phyloP scores from a whole-genome alignment of 1,139 yeast species.

The Scheffersomyces segobiensis region DNA sequence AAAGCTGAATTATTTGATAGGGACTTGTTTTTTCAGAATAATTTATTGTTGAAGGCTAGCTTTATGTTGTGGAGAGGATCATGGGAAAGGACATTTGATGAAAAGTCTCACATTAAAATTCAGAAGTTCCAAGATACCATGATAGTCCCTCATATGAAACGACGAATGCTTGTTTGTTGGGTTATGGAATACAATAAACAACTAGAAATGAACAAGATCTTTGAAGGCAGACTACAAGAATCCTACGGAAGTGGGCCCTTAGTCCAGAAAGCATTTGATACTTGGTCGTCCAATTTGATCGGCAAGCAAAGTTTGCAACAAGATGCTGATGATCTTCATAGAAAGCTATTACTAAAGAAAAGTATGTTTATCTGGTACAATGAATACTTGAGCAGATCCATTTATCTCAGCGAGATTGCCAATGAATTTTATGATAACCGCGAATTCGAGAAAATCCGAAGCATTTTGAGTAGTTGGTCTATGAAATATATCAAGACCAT shows the following conservation, averaged over 20 bases:
- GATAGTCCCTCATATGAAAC: background rate
- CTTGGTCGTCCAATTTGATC: background rate
- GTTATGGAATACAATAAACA: background rate
- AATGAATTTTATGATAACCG: constrained; percentile 30
- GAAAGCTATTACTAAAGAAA: constrained; percentile 26
- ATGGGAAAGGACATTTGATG: background rate
- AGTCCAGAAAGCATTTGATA: background rate
- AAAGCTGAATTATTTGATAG: background rate
- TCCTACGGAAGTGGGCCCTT: background rate
- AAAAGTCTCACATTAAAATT: background rate
- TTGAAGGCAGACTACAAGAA: background rate
- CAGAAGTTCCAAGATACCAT: background rate
- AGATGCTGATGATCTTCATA: constrained; percentile 4
- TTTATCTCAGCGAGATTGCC: constrained; percentile 26
- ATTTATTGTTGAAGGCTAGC: background rate
- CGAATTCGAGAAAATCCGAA: constrained; percentile 27
- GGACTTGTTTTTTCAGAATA: background rate
- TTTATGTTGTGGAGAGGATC: background rate
- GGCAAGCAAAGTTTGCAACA: background rate
- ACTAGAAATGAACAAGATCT: background rate
- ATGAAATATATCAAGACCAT: constrained; percentile 36
- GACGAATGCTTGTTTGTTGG: background rate
- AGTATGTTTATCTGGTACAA: constrained; percentile 37
- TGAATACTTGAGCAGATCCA: constrained; percentile 22
- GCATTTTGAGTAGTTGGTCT: constrained; percentile 37